Evolutionary conservation across 179 eudicot species (phyloP), one percentile per base, ranked within the genome.

Genomic region (Patellifolia procumbens): DNA sequence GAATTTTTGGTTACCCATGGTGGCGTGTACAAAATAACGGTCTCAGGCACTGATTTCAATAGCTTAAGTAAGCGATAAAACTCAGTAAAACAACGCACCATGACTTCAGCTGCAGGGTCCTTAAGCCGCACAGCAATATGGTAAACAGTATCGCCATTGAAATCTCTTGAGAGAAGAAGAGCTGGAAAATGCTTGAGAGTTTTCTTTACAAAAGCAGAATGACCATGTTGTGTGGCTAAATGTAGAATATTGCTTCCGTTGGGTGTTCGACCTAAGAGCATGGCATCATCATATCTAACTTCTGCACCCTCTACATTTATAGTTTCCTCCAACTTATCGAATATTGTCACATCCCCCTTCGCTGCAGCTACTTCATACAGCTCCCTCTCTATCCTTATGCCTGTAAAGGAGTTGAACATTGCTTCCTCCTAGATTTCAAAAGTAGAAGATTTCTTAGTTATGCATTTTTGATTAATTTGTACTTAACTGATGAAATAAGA

Each of bases 21-120:
- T 56, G 53, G 53, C 20, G 28, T n/a, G 31, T 56, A 22, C 0
- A 5, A 22, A 4, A 6, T 56, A 39, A 39, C 43, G 43, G 6
- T 9, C 43, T 39, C 43, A 39, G 43, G 43, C 43, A 3, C 24
- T 56, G 61, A 56, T 7, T 56, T 56, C 43, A 39, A 5, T 26
- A 20, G 1, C 61, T 10, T 56, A 49, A 49, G 53, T 49, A 12
- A 29, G 61, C 61, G 16, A 56, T 20, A 26, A 26, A 7, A 56
- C 8, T 56, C 61, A n/a, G 4, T 19, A 56, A 56, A 56, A 20
- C 28, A 20, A 9, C 29, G 26, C 61, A 56, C 28, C 28, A 56
- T 56, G 29, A 56, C 28, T 56, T 56, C 28, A 56, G 65, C 65
- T 26, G 65, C 35, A 60, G 65, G 65, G 65, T 26, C 28, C 17